Percentiles rank a stretch among this genome's conserved stretches.
Conservation (phyloP, 306 rosid species). For the Canavalia ensiformis region DNA sequence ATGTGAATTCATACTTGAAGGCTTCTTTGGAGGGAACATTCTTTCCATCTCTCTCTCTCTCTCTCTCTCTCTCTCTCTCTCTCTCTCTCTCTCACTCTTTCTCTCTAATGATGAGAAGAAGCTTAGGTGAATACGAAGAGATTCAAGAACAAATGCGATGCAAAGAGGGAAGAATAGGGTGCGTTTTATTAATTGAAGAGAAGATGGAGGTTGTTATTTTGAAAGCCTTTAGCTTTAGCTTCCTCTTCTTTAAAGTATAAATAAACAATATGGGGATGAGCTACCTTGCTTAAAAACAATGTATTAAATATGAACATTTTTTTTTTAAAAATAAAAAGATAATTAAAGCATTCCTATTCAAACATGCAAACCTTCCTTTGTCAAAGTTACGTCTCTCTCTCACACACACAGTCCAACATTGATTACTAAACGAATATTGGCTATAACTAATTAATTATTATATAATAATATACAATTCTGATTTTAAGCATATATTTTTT, state of each 20-base stretch:
- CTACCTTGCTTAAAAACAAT: constrained; percentile 32
- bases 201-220: constrained; percentile 44
- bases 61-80: constrained; percentile 4
- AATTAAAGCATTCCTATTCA: constrained; percentile 48
- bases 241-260: not conserved
- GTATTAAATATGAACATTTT: not conserved
- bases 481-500: too few species aligned
- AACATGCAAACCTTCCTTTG: constrained; percentile 52
- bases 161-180: constrained; percentile 92
- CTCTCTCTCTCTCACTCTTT: not conserved
- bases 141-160: constrained; percentile 99
- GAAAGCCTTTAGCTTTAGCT: constrained; percentile 46
- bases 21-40: constrained; percentile 99
- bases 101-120: constrained; percentile 58
- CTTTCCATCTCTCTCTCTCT: constrained; percentile 62
- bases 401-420: not conserved
- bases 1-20: constrained; percentile 95
- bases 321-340: not conserved
- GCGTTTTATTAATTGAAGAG: constrained; percentile 70
- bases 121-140: constrained; percentile 63
- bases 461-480: too few species aligned
- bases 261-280: constrained; percentile 38
- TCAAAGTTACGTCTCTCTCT: constrained; percentile 40
- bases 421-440: too few species aligned
- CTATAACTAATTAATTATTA: too few species aligned